Conservation (phyloP, 2,329 filamentous ascomycete species). For the Colletotrichum aenigma region DNA sequence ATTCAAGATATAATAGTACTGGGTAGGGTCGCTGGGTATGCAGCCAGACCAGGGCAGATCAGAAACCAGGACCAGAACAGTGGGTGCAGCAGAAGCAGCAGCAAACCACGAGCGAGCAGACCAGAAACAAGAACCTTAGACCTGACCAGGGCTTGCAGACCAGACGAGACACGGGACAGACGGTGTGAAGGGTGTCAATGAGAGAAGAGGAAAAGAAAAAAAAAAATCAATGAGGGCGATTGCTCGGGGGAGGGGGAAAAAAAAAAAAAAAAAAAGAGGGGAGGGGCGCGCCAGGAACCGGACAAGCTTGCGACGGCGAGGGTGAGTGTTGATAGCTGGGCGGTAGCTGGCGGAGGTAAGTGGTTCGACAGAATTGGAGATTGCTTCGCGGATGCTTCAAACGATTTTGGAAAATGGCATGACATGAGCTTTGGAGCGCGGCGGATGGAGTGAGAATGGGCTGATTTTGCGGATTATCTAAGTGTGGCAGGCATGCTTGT, state of each 20-base stretch:
- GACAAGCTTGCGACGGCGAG: conserved; percentile 10
- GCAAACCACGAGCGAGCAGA: neutral
- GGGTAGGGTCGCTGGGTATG: conserved; percentile 11
- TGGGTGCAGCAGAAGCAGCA: conserved; percentile 8
- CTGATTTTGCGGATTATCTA: conserved; percentile 20
- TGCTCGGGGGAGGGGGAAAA: neutral
- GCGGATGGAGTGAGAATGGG: conserved; percentile 22
- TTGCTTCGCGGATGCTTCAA: conserved; percentile 18
- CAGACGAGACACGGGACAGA: neutral
- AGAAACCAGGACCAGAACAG: conserved; percentile 8
- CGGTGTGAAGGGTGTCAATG: neutral
- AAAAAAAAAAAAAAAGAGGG: neutral
- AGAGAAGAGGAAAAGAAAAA: conserved; percentile 5
- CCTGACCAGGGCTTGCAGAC: neutral
- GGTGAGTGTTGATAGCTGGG: neutral
- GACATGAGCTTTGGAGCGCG: conserved; percentile 17
- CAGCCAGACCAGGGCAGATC: conserved; percentile 18
- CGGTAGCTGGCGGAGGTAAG: neutral
- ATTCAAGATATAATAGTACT: conserved; percentile 17
- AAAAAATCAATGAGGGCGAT: neutral
- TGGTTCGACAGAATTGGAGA: conserved; percentile 20
- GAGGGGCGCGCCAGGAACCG: neutral
- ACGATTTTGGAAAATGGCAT: conserved; percentile 20
- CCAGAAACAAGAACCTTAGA: neutral
- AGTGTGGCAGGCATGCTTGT: conserved; percentile 4